Conservation (phyloP, 495 filamentous ascomycete genomes). For the Trypethelium eluteriae region DNA sequence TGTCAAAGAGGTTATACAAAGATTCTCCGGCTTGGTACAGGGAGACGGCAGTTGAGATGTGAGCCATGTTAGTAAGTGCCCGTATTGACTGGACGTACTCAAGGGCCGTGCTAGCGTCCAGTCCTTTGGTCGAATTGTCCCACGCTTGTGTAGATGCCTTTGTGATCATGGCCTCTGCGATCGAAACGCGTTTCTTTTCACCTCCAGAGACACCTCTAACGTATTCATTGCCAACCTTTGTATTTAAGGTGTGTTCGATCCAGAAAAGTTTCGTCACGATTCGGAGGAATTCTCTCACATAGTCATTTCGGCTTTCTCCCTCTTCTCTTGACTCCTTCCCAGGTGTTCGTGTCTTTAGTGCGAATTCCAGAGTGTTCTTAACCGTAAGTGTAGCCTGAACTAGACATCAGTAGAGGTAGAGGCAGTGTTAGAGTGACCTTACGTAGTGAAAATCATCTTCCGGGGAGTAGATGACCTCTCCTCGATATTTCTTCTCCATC, state of each 20-base stretch:
- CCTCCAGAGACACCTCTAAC: slow-evolving; percentile 38
- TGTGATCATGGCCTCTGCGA: slow-evolving; percentile 36
- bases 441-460: slow-evolving; percentile 69
- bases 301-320: slow-evolving; percentile 12
- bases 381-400: slow-evolving; percentile 5
- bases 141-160: slow-evolving; percentile 37
- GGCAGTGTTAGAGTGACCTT: too few species aligned
- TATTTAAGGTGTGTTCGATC: slow-evolving; percentile 38
- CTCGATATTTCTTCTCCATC: slow-evolving; percentile 59
- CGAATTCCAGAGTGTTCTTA: slow-evolving; percentile 17
- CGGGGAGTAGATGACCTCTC: slow-evolving; percentile 47
- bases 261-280: slow-evolving; percentile 35
- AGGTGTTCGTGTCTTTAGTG: slow-evolving; percentile 30
- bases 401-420: too few species aligned
- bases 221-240: slow-evolving; percentile 39
- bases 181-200: slow-evolving; percentile 40
- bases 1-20: slow-evolving; percentile 38
- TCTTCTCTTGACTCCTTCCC: slow-evolving; percentile 31
- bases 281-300: slow-evolving; percentile 28
- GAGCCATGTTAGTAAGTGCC: slow-evolving; percentile 34
- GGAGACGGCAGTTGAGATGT: slow-evolving; percentile 34
- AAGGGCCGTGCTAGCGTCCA: slow-evolving; percentile 40
- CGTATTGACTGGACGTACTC: slow-evolving; percentile 40
- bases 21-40: slow-evolving; percentile 38
- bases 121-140: slow-evolving; percentile 40